Percentiles rank a stretch among this genome's conserved stretches.
These are phyloP conservation scores for Graphilbum sp. DNA, from an alignment of 2,329 filamentous ascomycete species.

Conservation along the genomic window DNA sequence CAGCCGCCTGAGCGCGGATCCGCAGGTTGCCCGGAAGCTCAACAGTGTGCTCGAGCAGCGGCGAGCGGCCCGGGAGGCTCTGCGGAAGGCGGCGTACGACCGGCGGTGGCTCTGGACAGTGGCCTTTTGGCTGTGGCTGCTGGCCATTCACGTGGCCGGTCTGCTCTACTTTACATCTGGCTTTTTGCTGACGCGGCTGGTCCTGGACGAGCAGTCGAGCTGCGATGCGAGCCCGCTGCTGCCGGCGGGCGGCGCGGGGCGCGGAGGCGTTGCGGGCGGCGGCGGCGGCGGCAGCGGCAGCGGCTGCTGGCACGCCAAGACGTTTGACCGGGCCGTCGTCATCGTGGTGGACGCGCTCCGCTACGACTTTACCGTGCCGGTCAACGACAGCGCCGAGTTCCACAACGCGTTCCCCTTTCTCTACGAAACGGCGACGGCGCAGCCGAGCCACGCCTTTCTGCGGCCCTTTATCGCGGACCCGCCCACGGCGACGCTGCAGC, in stretches of 20 bases:
- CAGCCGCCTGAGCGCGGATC: slow-evolving; percentile 7
- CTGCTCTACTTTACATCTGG: slow-evolving; percentile 89
- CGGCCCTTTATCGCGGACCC: slow-evolving; percentile 94
- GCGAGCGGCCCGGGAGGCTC: slow-evolving; percentile 29
- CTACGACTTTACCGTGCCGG: slow-evolving; percentile 91
- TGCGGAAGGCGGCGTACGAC: slow-evolving; percentile 32
- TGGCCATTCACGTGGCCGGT: slow-evolving; percentile 61
- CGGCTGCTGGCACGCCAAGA: slow-evolving; percentile 94
- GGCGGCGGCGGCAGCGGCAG: slow-evolving; percentile 29
- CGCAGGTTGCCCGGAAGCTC: slow-evolving; percentile 15
- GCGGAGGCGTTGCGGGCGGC: too few relatives aligned
- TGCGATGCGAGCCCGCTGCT: slow-evolving; percentile 54
- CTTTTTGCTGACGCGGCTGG: slow-evolving; percentile 76
- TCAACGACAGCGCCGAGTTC: slow-evolving; percentile 42
- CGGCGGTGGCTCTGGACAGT: slow-evolving; percentile 40
- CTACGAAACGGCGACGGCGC: slow-evolving; percentile 60
- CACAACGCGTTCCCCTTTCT: slow-evolving; percentile 80
- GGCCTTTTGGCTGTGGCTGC: slow-evolving; percentile 53
- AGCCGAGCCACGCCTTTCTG: slow-evolving; percentile 72
- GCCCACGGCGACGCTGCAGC: slow-evolving; percentile 81
- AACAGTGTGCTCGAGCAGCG: slow-evolving; percentile 25
- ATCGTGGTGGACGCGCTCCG: slow-evolving; percentile 85
- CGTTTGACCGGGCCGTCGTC: slow-evolving; percentile 80
- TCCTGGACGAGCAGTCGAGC: slow-evolving; percentile 59
- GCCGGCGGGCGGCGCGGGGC: slow-evolving; percentile 19